Conservation (phyloP, 176 grass and related monocot species). For the Ananas comosus region DNA sequence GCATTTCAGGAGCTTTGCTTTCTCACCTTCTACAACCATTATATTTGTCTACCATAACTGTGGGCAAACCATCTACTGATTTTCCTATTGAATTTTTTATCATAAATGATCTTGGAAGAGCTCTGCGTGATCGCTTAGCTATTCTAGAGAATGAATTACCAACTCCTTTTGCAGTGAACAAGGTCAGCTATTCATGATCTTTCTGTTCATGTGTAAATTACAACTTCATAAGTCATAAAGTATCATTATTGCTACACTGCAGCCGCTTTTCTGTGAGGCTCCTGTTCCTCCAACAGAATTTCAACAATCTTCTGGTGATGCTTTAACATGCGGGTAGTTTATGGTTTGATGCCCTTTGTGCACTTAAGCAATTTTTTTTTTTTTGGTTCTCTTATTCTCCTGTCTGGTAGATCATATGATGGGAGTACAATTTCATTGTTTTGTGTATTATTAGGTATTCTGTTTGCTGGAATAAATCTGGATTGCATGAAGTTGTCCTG, state of each 20-base stretch:
- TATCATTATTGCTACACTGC: slow-evolving; percentile 3
- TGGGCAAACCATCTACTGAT: slow-evolving; percentile 39
- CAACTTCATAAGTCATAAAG: slow-evolving; percentile 9
- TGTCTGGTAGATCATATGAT: background rate
- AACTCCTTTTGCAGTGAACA: slow-evolving; percentile 23
- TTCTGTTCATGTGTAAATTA: background rate
- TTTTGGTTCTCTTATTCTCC: background rate
- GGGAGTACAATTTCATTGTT: background rate
- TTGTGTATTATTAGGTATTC: slow-evolving; percentile 51
- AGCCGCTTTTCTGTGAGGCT: slow-evolving; percentile 63
- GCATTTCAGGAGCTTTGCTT: slow-evolving; percentile 49
- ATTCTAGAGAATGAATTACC: slow-evolving; percentile 14
- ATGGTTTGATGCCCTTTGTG: slow-evolving; percentile 29
- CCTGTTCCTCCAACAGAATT: slow-evolving; percentile 52
- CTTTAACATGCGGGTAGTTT: slow-evolving; percentile 90
- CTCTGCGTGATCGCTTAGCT: slow-evolving; percentile 37
- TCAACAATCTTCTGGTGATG: slow-evolving; percentile 39
- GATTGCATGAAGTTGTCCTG: slow-evolving; percentile 73
- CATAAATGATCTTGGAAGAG: slow-evolving; percentile 31
- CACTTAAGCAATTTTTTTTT: background rate
- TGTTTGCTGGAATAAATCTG: slow-evolving; percentile 76
- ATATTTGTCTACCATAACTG: slow-evolving; percentile 66
- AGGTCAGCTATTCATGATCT: slow-evolving; percentile 33
- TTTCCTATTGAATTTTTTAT: slow-evolving; percentile 28
- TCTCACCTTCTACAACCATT: slow-evolving; percentile 67